These are phyloP conservation scores for Scytalidium sp. DNA, from an alignment of 2,329 filamentous ascomycete species.

Conservation along the genomic window DNA sequence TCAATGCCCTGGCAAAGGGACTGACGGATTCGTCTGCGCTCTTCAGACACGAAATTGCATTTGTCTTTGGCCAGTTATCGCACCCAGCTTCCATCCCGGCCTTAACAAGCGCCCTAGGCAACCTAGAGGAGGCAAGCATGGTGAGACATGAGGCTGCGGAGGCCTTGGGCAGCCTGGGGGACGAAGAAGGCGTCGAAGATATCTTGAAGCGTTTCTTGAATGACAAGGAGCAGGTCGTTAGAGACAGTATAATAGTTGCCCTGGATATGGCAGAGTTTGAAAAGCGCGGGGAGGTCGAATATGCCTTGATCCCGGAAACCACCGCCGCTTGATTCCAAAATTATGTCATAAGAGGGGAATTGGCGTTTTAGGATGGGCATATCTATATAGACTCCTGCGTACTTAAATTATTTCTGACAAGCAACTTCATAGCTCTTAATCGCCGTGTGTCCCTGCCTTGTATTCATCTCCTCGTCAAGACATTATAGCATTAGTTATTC, in stretches of 20 bases:
- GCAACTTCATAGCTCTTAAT: slow-evolving; percentile 11
- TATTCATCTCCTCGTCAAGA: neutral
- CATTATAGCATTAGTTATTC: slow-evolving; percentile 30
- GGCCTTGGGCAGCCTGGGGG: slow-evolving; percentile 88
- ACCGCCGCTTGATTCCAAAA: slow-evolving; percentile 16
- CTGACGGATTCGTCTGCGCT: slow-evolving; percentile 84
- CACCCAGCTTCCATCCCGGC: slow-evolving; percentile 97
- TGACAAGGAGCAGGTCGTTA: slow-evolving; percentile 88
- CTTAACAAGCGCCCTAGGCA: slow-evolving; percentile 72
- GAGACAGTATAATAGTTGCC: slow-evolving; percentile 92
- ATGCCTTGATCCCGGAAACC: slow-evolving; percentile 79
- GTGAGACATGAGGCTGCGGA: slow-evolving; percentile 97
- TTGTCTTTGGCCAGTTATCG: slow-evolving; percentile 94
- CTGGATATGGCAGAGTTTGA: slow-evolving; percentile 98
- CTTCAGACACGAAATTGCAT: slow-evolving; percentile 96
- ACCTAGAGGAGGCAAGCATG: slow-evolving; percentile 87
- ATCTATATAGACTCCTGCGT: slow-evolving; percentile 17
- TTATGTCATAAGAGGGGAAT: neutral
- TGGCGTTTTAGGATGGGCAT: slow-evolving; percentile 3
- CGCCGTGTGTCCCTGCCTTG: neutral
- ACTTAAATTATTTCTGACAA: slow-evolving; percentile 30
- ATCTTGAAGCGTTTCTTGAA: slow-evolving; percentile 78
- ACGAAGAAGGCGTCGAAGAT: slow-evolving; percentile 90
- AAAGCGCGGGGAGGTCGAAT: slow-evolving; percentile 82
- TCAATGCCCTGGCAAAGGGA: slow-evolving; percentile 81